A percentile compares a stretch with the other conserved stretches of the same genome.
phyloP scores from a whole-genome alignment of 202 grass and related monocot genomes.

The Tripidium arundinaceum region DNA sequence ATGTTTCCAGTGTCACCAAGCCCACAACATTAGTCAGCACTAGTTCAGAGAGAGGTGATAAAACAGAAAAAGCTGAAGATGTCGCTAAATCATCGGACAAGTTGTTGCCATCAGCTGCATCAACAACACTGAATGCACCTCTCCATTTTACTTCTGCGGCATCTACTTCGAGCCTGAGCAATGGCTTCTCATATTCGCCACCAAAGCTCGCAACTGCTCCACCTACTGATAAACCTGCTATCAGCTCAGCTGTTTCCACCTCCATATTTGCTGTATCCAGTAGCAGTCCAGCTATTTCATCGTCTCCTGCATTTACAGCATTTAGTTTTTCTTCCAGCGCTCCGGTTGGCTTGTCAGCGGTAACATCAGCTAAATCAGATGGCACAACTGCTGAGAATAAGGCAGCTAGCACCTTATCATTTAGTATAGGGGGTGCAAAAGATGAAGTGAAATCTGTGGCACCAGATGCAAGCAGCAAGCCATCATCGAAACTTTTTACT shows the following conservation, averaged over 20 bases:
- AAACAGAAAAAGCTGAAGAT: constrained; percentile 30
- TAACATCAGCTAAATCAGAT: constrained; percentile 30
- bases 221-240: constrained; percentile 32
- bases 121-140: constrained; percentile 20
- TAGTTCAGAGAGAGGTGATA: constrained; percentile 36
- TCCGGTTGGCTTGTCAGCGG: background rate
- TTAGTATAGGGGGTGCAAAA: constrained; percentile 24
- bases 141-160: constrained; percentile 45
- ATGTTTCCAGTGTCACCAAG: constrained; percentile 35
- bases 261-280: constrained; percentile 32
- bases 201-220: constrained; percentile 32
- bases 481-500: constrained; percentile 3
- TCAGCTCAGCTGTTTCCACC: constrained; percentile 33
- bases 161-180: constrained; percentile 51
- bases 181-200: constrained; percentile 44
- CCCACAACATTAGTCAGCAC: constrained; percentile 12
- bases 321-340: constrained; percentile 41
- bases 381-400: constrained; percentile 31
- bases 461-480: constrained; percentile 34
- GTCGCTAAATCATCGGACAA: constrained; percentile 44
- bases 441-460: constrained; percentile 25
- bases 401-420: constrained; percentile 16
- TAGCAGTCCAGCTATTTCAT: constrained; percentile 33
- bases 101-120: constrained; percentile 30
- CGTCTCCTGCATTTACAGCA: constrained; percentile 20